Base-by-base conservation (phyloP, 2,329 filamentous ascomycete species). In the Exophiala sp. region DNA sequence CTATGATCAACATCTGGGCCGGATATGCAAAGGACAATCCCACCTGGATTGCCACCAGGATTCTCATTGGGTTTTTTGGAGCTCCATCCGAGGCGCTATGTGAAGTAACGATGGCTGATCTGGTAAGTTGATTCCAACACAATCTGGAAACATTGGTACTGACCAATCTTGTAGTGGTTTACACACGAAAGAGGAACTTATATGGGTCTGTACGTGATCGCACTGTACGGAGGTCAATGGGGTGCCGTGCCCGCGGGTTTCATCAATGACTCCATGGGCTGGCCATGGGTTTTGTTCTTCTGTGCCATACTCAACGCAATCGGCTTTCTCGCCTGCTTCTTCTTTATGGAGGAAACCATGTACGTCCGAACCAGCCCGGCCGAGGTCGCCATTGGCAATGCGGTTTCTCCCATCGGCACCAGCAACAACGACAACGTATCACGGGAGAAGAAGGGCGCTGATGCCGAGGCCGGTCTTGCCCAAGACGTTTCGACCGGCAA, bases 351-450 rank as follows among this genome's bases (percentile, higher is more conserved):
- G 47, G 59, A 62, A 46, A 57, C 59, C 5, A 58, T 49, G 21
- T 54, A 54, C 21, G 35, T 43, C 44, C 51, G 51, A 33, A 21
- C 21, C 11, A 41, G 11, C 14, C 12, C 39, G 9, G 12, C 11
- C 1, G 21, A 12, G 32, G 3, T 29, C 3, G 24, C 24, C 24
- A 29, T 8, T 29, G 24, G 24, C 24, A 29, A 8, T 8, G 24
- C 24, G 24, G 24, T 29, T 29, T 5, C 24, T 29, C 1, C 24
- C 7, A 3, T 3, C 24, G 72, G 71, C 0, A 74, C 83, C 1
- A 63, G 67, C 18, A 81, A 81, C 0, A 84, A 84, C 54, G 80
- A 78, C 0, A 80, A 82, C 60, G 36, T 51, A 40, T 24, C 33
- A 39, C 10, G 72, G 83, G 54, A 50, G 8, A 32, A 44, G 24